Base-by-base conservation (phyloP, 2,329 filamentous ascomycete genomes). In the Sporothrix variecibatus region DNA sequence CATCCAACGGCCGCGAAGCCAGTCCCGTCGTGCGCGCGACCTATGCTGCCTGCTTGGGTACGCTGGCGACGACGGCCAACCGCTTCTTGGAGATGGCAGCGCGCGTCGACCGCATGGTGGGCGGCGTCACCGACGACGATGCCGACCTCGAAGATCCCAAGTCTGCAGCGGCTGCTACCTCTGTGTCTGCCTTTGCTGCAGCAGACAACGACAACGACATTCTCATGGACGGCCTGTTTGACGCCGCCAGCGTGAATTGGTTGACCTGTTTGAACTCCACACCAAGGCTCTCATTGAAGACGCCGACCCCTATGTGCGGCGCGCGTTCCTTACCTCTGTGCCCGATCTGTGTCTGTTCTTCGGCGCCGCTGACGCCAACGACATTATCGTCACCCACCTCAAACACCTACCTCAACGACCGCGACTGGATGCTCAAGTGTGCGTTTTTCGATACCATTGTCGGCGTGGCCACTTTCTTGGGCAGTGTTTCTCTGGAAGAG, bases 401-500 rank as follows among this genome's bases (percentile, higher is more conserved):
- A 98, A 98, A 98, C 80, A 99, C 96, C 0, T 99, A 99, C 79
- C 84, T 99, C 9, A 99, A 99, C 78, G 96, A 98, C 79, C 90
- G 92, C 58, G 95, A 99, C 81, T 99, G 96, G 96, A 94, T 94
- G 81, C 85, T 99, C 43, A 98, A 97, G 81, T 98, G 94, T 79
- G 94, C 95, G 2, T 98, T 98, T 80, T 98, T 99, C 79, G 95
- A 97, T 79, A 94, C 94, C 0, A 94, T 98, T 34, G 94, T 98
- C 20, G 95, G 95, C 3, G 95, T 99, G 77, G 94, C 95, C 3
- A 90, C 93, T 0, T 97, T 97, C 78, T 89, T 98, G 46, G 96
- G 96, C 38, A 94, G 93, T 75, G 93, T 91, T 46, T 97, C 92
- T 77, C 84, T 99, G 43, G 96, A 99, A 82, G 94, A 97, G 78